Conservation (phyloP, 2,329 filamentous ascomycete species). For the Tolypocladium ovalisporum region DNA sequence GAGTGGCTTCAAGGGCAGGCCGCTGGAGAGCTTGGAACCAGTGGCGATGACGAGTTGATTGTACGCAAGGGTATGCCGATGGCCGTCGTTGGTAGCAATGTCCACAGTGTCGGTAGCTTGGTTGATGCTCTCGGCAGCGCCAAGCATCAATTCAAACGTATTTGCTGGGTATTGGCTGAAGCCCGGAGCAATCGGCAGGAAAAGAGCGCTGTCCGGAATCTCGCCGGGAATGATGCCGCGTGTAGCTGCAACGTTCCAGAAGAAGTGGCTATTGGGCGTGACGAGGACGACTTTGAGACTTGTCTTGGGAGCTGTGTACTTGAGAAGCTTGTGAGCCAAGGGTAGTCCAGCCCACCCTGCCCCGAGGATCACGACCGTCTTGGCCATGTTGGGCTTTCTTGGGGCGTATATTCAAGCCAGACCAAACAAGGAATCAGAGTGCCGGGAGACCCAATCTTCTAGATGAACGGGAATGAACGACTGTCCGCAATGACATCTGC, state of each 20-base stretch:
- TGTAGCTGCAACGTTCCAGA: slow-evolving; percentile 45
- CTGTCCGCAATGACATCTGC: background rate
- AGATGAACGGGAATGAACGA: background rate
- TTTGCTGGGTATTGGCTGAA: slow-evolving; percentile 33
- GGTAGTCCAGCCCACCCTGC: slow-evolving; percentile 40
- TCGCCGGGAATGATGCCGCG: slow-evolving; percentile 39
- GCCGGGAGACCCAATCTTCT: background rate
- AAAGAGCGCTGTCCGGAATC: slow-evolving; percentile 34
- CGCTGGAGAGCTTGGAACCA: slow-evolving; percentile 30
- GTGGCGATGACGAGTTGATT: slow-evolving; percentile 44
- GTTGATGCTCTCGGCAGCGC: slow-evolving; percentile 27
- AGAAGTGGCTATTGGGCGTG: slow-evolving; percentile 41
- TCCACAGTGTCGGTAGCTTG: slow-evolving; percentile 23
- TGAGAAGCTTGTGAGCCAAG: slow-evolving; percentile 39
- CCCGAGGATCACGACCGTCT: slow-evolving; percentile 41
- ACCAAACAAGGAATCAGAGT: background rate
- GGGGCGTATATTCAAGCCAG: background rate
- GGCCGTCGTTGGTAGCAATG: slow-evolving; percentile 18
- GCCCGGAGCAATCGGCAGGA: slow-evolving; percentile 31
- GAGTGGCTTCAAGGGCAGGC: slow-evolving; percentile 35
- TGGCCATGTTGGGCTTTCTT: slow-evolving; percentile 23
- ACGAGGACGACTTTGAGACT: slow-evolving; percentile 41
- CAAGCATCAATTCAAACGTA: slow-evolving; percentile 38
- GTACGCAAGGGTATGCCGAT: slow-evolving; percentile 26
- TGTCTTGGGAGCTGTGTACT: slow-evolving; percentile 30